These are phyloP conservation scores for Sarocladium kiliense DNA, from an alignment of 2,329 filamentous ascomycete genomes.

Conservation along the genomic window DNA sequence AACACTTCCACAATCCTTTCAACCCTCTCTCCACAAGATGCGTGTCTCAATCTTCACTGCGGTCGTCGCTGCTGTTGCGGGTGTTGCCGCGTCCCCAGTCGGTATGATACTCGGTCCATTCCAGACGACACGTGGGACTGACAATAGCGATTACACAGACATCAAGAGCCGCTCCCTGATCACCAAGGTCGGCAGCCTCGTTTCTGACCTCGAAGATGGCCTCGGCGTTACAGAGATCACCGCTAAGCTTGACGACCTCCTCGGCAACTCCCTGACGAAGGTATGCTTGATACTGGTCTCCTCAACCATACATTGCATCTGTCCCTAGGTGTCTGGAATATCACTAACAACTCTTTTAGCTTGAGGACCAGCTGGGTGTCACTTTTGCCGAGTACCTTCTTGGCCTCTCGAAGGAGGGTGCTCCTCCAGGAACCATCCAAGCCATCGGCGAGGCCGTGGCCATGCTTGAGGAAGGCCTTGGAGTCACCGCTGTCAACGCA, in stretches of 20 bases:
- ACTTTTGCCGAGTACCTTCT: constrained; percentile 18
- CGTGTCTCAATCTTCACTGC: constrained; percentile 15
- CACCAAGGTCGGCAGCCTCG: constrained; percentile 13
- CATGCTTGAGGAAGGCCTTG: constrained; percentile 16
- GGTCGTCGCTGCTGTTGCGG: constrained; percentile 14
- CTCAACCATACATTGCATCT: too few species aligned
- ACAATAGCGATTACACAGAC: neutral
- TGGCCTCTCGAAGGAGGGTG: constrained; percentile 13
- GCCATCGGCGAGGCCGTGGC: constrained; percentile 19
- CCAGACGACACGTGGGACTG: neutral
- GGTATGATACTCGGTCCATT: constrained; percentile 1
- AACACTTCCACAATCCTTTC: too few species aligned
- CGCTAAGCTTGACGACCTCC: constrained; percentile 14
- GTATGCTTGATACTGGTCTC: too few species aligned
- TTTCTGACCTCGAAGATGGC: constrained; percentile 13
- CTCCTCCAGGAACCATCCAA: constrained; percentile 13
- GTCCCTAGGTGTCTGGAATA: too few species aligned
- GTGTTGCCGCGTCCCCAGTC: constrained; percentile 12
- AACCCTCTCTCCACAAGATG: constrained; percentile 15
- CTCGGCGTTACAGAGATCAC: constrained; percentile 15
- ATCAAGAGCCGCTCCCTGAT: constrained; percentile 12
- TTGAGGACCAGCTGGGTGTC: constrained; percentile 15
- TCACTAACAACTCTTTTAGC: too few species aligned
- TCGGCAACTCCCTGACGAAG: constrained; percentile 15
- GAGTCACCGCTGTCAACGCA: constrained; percentile 15